These are phyloP conservation scores for Yueomyces sp. DNA, from an alignment of 805 yeast species.

Conservation along the genomic window DNA sequence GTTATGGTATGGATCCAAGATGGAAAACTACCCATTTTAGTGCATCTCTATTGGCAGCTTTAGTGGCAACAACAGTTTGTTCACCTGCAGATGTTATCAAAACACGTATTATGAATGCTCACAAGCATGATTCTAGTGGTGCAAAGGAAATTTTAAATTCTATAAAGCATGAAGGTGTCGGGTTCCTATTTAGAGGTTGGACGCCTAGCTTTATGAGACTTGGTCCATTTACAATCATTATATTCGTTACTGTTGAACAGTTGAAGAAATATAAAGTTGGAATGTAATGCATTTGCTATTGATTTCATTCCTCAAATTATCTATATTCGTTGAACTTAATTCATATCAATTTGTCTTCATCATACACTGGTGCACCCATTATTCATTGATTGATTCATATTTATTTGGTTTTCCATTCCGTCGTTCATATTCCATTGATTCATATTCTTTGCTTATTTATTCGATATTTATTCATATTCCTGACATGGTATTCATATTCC, in stretches of 20 bases:
- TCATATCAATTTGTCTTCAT: too few relatives aligned
- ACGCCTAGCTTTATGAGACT: constrained; percentile 72
- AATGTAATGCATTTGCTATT: constrained; percentile 16
- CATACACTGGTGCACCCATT: too few relatives aligned
- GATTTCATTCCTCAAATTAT: background rate
- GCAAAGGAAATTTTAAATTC: constrained; percentile 38
- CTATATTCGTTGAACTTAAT: background rate
- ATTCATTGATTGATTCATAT: too few relatives aligned
- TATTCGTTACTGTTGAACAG: constrained; percentile 56
- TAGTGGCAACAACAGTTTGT: constrained; percentile 83
- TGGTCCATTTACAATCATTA: constrained; percentile 70
- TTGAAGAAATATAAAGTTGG: constrained; percentile 42
- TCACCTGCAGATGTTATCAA: constrained; percentile 88
- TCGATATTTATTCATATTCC: too few relatives aligned
- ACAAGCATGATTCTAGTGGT: constrained; percentile 30
- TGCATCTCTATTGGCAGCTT: constrained; percentile 70
- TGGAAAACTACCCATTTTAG: constrained; percentile 61
- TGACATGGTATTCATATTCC: too few relatives aligned
- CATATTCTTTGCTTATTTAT: too few relatives aligned
- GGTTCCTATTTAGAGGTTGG: constrained; percentile 87
- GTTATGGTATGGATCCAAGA: constrained; percentile 37
- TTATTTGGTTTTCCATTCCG: too few relatives aligned
- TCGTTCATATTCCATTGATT: too few relatives aligned
- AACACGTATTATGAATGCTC: constrained; percentile 71
- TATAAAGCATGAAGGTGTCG: constrained; percentile 54